Conservation (phyloP, 176 grass and related monocot species). For the Triticum turgidum region DNA sequence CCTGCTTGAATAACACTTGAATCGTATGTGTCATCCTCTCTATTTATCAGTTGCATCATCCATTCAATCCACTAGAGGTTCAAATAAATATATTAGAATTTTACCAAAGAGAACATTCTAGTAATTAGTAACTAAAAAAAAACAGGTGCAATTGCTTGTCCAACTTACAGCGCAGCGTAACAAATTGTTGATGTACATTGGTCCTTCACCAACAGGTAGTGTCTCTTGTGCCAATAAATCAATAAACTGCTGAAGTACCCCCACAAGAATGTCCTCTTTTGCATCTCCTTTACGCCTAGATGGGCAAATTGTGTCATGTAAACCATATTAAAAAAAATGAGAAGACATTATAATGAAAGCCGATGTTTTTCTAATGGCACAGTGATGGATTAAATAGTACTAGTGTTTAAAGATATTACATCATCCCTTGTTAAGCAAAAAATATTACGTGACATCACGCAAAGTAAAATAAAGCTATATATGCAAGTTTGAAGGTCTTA, state of each 20-base stretch:
- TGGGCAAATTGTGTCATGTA: not conserved
- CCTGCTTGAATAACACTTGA: not conserved
- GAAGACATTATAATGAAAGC: not conserved
- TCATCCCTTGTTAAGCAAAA: not conserved
- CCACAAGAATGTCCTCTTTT: slow-evolving; percentile 36
- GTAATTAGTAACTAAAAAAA: not conserved
- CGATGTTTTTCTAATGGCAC: not conserved
- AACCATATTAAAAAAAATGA: not conserved
- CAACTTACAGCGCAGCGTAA: slow-evolving; percentile 53
- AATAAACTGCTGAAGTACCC: slow-evolving; percentile 39
- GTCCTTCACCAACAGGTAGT: not conserved
- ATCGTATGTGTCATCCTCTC: not conserved
- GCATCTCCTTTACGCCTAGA: slow-evolving; percentile 32
- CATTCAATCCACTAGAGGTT: slow-evolving; percentile 67
- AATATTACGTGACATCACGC: not conserved
- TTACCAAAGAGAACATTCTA: not conserved
- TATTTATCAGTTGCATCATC: slow-evolving; percentile 43
- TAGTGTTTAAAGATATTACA: not conserved
- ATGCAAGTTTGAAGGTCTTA: not conserved
- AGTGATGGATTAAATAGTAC: not conserved
- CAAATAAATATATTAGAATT: not conserved
- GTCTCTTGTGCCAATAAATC: slow-evolving; percentile 45
- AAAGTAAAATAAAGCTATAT: not conserved
- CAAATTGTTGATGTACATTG: slow-evolving; percentile 24
- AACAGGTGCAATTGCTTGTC: not conserved